A percentile compares a stretch with the other conserved stretches of the same genome.
Conservation (phyloP, 2,329 filamentous ascomycete genomes). For the Fusarium humuli region DNA sequence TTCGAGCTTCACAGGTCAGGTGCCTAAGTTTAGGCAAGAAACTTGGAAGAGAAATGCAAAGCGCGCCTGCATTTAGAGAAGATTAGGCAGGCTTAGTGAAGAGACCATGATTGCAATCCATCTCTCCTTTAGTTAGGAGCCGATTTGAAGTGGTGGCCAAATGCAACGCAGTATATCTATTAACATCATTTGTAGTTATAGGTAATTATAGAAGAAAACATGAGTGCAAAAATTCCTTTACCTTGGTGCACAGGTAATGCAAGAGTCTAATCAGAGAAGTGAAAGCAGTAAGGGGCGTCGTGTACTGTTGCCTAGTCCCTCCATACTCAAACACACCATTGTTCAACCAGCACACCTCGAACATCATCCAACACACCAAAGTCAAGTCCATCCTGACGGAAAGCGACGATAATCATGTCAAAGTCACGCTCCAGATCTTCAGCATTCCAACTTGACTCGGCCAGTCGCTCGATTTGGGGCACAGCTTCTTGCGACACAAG, state of each 20-base stretch:
- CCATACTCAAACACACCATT: conserved; percentile 52
- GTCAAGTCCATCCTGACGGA: conserved; percentile 57
- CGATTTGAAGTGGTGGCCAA: neutral
- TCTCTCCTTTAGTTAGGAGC: neutral
- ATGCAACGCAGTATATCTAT: neutral
- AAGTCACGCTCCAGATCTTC: conserved; percentile 53
- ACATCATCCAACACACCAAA: conserved; percentile 54
- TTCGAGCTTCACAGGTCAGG: too few species aligned
- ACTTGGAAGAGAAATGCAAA: neutral
- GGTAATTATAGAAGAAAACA: neutral
- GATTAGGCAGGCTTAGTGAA: neutral
- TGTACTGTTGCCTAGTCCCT: neutral
- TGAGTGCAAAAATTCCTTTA: neutral
- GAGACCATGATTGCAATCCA: neutral
- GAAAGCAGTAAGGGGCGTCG: neutral
- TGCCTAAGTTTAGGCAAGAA: neutral
- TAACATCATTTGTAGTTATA: neutral
- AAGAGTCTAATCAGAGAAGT: neutral
- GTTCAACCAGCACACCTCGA: conserved; percentile 52
- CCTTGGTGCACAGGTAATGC: neutral
- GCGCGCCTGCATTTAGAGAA: neutral
- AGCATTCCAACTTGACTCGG: conserved; percentile 54
- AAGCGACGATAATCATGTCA: conserved; percentile 58
- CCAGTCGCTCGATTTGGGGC: conserved; percentile 54
- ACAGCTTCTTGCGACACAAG: conserved; percentile 57